Base-by-base conservation (phyloP, 2,329 filamentous ascomycete genomes). In the Botryotinia narcissicola region DNA sequence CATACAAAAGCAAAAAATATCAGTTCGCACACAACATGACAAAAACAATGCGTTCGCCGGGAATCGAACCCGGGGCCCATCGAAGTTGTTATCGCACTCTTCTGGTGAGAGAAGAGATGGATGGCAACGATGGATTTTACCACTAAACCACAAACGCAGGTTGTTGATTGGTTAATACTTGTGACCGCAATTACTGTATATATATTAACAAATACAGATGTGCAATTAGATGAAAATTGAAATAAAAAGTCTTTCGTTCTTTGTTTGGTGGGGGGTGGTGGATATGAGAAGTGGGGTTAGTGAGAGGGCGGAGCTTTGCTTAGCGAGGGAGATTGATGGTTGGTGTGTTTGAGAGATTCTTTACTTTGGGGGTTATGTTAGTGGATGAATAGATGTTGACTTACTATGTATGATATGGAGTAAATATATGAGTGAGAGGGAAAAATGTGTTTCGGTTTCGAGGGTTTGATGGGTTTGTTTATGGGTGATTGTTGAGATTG, bases 51-150 rank as follows among this genome's bases (percentile, higher is more conserved):
- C 48, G 48, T 54, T 54, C 48, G 48, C 48, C 48, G 48, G 48
- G 48, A 54, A 54, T 54, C 48, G 48, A 54, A 54, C 48, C 48
- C 48, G 48, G 48, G 48, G 48, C 48, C 48, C 48, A 54, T 54
- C 48, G 48, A 48, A 4, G 9, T 48, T 48, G 20, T 48, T 70
- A 3, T 18, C 29, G 20, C 20, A 18, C 18, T 59, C 12, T 42
- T 42, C n/a, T 25, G 4, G 32, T 40, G 20, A 57, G 4, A 18
- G 18, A 29, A 51, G 9, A 25, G n/a, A 9, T 0, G 0, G 51
- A 62, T 71, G 73, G 69, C 73, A 72, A 74, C 35, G 62, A 72
- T 63, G 46, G 63, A 74, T 74, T 74, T 74, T 74, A 73, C 73
- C 62, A 72, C 44, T 74, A 74, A 74, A 74, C 73, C 73, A 71